These are phyloP conservation scores for Phytopythium montanum DNA, from an alignment of 352 stramenopile species.

Conservation along the genomic window DNA sequence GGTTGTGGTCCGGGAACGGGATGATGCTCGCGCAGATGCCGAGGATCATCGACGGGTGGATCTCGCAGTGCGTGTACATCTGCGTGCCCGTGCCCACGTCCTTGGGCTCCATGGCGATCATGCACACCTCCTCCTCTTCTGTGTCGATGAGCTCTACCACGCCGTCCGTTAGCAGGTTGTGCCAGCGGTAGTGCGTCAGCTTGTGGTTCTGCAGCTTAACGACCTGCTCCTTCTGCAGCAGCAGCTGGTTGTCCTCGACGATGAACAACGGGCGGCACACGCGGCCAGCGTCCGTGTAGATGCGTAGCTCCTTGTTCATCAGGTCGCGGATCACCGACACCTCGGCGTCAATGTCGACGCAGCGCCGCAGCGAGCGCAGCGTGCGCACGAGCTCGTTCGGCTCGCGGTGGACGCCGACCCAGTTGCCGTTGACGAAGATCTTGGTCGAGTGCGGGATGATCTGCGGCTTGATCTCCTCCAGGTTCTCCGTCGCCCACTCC, in stretches of 20 bases:
- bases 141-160: conserved; percentile 98
- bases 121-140: conserved; percentile 99
- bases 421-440: conserved; percentile 99
- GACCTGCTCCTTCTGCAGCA: conserved; percentile 98
- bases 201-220: conserved; percentile 92
- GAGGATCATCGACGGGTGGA: conserved; percentile 99
- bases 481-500: conserved; percentile 98
- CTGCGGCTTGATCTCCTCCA: conserved; percentile 96
- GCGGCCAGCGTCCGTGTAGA: conserved; percentile 99
- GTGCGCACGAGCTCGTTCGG: conserved; percentile 96
- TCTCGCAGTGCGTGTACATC: conserved; percentile 99
- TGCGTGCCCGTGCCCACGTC: conserved; percentile 85
- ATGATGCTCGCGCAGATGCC: conserved; percentile 99
- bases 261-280: conserved; percentile 99
- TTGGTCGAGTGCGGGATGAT: conserved; percentile 98
- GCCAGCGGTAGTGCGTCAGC: conserved; percentile 85
- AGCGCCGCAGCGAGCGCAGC: conserved; percentile 92
- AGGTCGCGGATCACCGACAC: conserved; percentile 98
- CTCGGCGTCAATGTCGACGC: conserved; percentile 98
- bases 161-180: conserved; percentile 90
- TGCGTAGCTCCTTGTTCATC: conserved; percentile 97
- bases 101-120: conserved; percentile 99
- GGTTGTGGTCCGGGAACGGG: conserved; percentile 99
- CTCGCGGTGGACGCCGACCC: conserved; percentile 98
- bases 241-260: conserved; percentile 94